These are phyloP conservation scores for Cladophialophora exuberans DNA, from an alignment of 2,329 filamentous ascomycete species.

Conservation along the genomic window DNA sequence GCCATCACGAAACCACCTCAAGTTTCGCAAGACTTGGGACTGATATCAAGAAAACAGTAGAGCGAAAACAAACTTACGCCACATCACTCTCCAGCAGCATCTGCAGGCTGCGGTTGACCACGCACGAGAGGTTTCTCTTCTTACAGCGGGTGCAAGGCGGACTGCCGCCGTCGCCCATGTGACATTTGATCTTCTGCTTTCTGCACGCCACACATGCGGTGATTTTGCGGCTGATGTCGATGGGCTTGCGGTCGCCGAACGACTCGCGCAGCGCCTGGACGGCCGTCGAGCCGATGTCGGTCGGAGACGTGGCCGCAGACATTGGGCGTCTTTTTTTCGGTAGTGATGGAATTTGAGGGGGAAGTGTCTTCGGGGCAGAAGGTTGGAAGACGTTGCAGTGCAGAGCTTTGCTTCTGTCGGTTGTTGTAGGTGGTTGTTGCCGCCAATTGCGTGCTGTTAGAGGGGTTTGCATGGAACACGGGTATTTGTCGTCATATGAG, in stretches of 20 bases:
- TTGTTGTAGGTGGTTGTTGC: not conserved
- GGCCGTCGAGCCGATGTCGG: constrained; percentile 18
- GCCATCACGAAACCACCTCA: no score
- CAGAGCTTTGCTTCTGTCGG: no score
- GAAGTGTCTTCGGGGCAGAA: no score
- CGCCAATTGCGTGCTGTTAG: not conserved
- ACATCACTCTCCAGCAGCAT: constrained; percentile 41
- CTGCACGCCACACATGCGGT: constrained; percentile 39
- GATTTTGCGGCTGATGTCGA: constrained; percentile 41
- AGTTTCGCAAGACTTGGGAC: not conserved
- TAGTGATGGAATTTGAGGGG: no score
- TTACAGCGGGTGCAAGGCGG: constrained; percentile 53
- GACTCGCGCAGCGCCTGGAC: constrained; percentile 38
- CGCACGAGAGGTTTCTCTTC: constrained; percentile 52
- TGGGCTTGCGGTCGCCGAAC: constrained; percentile 41
- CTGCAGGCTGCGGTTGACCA: constrained; percentile 56
- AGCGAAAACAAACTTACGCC: constrained; percentile 10
- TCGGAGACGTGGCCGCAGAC: constrained; percentile 6
- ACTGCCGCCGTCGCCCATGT: constrained; percentile 52
- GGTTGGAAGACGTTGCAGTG: no score
- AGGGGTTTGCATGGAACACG: no score
- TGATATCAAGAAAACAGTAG: not conserved
- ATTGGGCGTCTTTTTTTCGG: no score
- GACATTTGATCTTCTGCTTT: constrained; percentile 57
- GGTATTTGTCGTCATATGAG: not conserved